phyloP scores from a whole-genome alignment of 176 grass and related monocot species.

The Eragrostis nindensis region DNA sequence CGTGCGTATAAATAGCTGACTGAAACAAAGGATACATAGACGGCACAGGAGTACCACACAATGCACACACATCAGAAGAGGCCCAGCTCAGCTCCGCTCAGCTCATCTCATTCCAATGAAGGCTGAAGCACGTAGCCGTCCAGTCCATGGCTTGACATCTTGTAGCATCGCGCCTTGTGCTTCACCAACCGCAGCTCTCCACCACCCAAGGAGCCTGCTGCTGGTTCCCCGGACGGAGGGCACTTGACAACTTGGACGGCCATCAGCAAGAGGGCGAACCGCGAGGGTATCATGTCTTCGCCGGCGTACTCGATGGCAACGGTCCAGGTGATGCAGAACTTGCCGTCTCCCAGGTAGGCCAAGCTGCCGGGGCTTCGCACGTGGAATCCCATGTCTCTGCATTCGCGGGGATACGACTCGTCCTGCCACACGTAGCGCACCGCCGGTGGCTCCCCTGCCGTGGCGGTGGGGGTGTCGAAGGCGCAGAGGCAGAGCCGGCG shows the following conservation, averaged over 20 bases:
- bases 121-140: slow-evolving; percentile 1
- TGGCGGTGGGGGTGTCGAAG: neutral
- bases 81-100: too few relatives aligned
- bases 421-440: neutral
- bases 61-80: too few relatives aligned
- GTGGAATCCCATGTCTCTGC: neutral
- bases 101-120: neutral
- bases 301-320: neutral
- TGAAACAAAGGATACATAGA: too few relatives aligned
- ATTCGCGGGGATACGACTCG: neutral
- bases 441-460: neutral
- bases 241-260: neutral
- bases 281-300: neutral
- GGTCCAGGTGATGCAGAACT: slow-evolving; percentile 21
- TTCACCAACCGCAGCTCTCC: neutral
- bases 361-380: neutral
- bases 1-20: too few relatives aligned
- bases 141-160: neutral
- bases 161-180: neutral
- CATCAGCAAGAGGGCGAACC: neutral
- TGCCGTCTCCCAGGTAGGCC: neutral
- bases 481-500: neutral
- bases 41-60: too few relatives aligned
- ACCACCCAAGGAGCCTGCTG: too few relatives aligned
- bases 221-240: neutral